A percentile compares a stretch with the other conserved stretches of the same genome.
Conservation (phyloP, 1,284 basidiomycete species). For the Sanguinoderma infundibulare region DNA sequence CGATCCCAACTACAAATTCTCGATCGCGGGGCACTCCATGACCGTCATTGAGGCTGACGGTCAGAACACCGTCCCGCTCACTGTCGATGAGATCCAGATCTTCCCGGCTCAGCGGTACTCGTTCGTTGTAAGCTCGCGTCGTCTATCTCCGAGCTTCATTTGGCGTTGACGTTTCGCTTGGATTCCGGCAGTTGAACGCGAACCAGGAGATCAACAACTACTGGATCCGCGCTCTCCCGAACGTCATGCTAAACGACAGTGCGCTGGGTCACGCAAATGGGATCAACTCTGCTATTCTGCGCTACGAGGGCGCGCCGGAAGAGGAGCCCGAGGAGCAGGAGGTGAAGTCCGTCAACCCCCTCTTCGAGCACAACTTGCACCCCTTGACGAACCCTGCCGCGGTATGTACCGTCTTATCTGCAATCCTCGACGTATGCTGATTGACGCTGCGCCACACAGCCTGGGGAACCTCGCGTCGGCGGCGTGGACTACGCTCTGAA, state of each 20-base stretch:
- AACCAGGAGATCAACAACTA: constrained; percentile 42
- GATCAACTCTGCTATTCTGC: constrained; percentile 56
- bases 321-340: constrained; percentile 41
- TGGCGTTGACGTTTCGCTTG: neutral
- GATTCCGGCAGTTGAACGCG: constrained; percentile 36
- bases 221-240: constrained; percentile 48
- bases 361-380: constrained; percentile 37
- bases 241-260: constrained; percentile 27
- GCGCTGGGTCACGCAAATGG: constrained; percentile 36
- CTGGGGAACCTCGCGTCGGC: constrained; percentile 25
- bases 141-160: neutral
- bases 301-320: constrained; percentile 50
- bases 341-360: constrained; percentile 26
- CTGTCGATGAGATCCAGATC: constrained; percentile 46
- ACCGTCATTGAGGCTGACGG: constrained; percentile 60
- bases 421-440: neutral
- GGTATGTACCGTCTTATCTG: constrained; percentile 4
- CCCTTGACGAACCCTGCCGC: constrained; percentile 12
- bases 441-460: constrained; percentile 25
- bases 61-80: constrained; percentile 42
- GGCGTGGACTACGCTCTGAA: neutral
- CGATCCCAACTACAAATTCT: constrained; percentile 37
- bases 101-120: constrained; percentile 43
- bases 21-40: constrained; percentile 51
- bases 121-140: constrained; percentile 26